Percentiles rank a stretch among this genome's conserved stretches.
These are phyloP conservation scores for Cenchrus purpureus DNA, from an alignment of 176 grass and related monocot genomes.

Conservation along the genomic window DNA sequence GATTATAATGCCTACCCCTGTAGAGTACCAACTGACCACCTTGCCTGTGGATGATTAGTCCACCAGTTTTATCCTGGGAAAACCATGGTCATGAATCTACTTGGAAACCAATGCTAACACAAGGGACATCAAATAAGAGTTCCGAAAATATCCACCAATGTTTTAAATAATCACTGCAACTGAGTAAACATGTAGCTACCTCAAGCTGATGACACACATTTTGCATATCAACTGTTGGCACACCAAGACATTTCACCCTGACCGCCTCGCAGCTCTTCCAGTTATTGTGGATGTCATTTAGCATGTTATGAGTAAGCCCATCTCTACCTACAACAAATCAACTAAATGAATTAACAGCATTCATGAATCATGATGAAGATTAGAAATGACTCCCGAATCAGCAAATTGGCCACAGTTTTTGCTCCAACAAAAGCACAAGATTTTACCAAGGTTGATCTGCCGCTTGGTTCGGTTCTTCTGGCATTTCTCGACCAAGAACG, in stretches of 20 bases:
- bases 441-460: constrained; percentile 88
- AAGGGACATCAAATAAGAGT: neutral
- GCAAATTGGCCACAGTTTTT: neutral
- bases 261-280: constrained; percentile 75
- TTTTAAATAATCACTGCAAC: neutral
- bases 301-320: constrained; percentile 98
- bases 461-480: constrained; percentile 79
- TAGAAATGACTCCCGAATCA: neutral
- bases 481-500: constrained; percentile 59
- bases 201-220: constrained; percentile 82
- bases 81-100: neutral
- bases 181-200: constrained; percentile 51
- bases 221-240: constrained; percentile 89
- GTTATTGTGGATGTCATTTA: constrained; percentile 92
- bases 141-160: neutral
- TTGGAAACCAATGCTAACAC: neutral
- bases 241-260: constrained; percentile 90
- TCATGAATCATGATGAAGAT: neutral
- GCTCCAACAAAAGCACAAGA: neutral
- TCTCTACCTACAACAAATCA: constrained; percentile 67
- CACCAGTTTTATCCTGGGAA: constrained; percentile 81
- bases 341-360: neutral
- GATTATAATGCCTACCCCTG: constrained; percentile 84
- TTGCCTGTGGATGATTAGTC: constrained; percentile 74
- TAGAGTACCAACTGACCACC: constrained; percentile 72